Base-by-base conservation (phyloP, 805 yeast genomes). In the Geotrichum ghanense region DNA sequence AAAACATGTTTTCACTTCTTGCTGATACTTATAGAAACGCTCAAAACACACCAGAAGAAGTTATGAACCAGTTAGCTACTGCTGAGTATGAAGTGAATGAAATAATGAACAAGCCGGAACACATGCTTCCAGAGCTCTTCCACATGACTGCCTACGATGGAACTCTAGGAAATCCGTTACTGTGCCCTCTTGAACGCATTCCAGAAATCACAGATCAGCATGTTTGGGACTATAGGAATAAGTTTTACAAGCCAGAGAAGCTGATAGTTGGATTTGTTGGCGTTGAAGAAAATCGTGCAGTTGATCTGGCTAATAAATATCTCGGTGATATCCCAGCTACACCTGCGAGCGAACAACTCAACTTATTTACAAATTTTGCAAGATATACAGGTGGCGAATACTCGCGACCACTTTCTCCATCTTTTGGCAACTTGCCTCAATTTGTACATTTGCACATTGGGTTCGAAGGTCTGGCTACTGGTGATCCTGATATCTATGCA, bases 201-300 rank as follows among this genome's bases (percentile, higher is more conserved):
- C 72, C 75, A 2, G 58, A 62, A 1, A 75, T 89, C 41, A 67
- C 74, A 2, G 72, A 74, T 44, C 66, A 70, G 2, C 71, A 76
- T 35, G 65, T 89, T 41, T 56, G 71, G 47, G 68, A 72, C 35
- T 90, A 86, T 63, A 77, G 92, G 53, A 63, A 69, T 20, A 63
- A 70, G 45, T 78, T 85, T 50, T 89, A 76, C 63, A 78, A 75
- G 27, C 97, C 98, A 2, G 83, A 84, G 44, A 76, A 84, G 50
- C 71, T 82, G 25, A 95, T 90, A 14, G 79, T 88, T 41, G 88
- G 95, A 4, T 81, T 90, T 71, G 81, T 86, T 26, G 97, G 98
- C 46, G 80, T 90, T 17, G 74, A 78, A 1, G 84, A 83, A 54
- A 79, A 74, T 10, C 62, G 64, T 47, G 95, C 97, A 0, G 63